Base-by-base conservation (phyloP, 1,284 basidiomycete species). In the Irpex sp. region DNA sequence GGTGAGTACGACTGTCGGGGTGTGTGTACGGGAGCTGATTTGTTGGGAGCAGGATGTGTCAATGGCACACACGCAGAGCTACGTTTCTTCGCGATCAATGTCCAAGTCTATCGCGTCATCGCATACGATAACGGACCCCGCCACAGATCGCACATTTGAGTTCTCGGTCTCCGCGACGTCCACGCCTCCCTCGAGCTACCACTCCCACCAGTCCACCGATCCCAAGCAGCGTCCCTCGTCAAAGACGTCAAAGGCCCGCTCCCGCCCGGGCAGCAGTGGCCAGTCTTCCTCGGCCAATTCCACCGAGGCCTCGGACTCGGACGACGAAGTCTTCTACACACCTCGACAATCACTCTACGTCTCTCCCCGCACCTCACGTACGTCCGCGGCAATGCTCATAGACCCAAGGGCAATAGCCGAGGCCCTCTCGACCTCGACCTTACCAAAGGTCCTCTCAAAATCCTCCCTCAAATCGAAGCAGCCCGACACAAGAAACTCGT, bases 321-420 rank as follows among this genome's bases (percentile, higher is more conserved):
- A 77, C 33, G 76, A 79, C 59, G 82, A 83, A 64, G 70, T 80
- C 15, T 87, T 83, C 70, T 85, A 82, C 67, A 86, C 77, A 36
- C 77, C 77, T 11, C 68, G 70, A 54, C 72, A 75, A 15, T 74
- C 84, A 3, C 77, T 83, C 19, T 76, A 77, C 63, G 75, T 80
- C 5, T 81, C 82, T 13, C 81, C 84, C 15, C 75, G 79, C 39
- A 74, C 77, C 4, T 83, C 71, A 13, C 62, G 64, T 8, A 59
- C 63, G 3, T 69, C 70, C 19, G 49, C 64, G 43, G 65, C 79
- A 43, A 77, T 81, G 74, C 58, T 79, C 75, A 58, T 75, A 69
- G 68, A 70, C 66, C 70, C 74, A 0, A 69, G 72, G 39, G 68
- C 70, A 56, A 65, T 72, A 55, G 66, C 70, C 46, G 69, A 73